A percentile compares a stretch with the other conserved stretches of the same genome.
phyloP scores from a whole-genome alignment of 805 yeast species.

The Yamadazyma olivae region DNA sequence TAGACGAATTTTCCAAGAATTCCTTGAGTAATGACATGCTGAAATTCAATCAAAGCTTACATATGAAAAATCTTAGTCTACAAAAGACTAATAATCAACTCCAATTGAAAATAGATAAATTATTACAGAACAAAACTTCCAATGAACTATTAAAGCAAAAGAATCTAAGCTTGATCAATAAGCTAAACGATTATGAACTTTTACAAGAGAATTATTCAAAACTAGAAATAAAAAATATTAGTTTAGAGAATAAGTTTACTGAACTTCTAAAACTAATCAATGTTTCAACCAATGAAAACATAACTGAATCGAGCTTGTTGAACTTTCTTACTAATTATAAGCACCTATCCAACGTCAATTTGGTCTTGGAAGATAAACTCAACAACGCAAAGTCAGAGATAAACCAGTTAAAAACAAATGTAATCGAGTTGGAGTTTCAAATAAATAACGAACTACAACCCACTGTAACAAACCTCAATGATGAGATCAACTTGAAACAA shows the following conservation, averaged over 20 bases:
- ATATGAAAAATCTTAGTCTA: conserved; percentile 28
- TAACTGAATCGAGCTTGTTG: conserved; percentile 12
- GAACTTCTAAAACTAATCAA: conserved; percentile 39
- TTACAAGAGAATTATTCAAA: conserved; percentile 45
- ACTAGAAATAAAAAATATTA: conserved; percentile 48
- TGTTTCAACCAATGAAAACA: not conserved
- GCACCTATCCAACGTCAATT: conserved; percentile 25
- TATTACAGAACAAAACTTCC: conserved; percentile 46
- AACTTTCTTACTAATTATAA: conserved; percentile 8
- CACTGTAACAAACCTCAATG: conserved; percentile 9
- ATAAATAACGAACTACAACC: conserved; percentile 13
- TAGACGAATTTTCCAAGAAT: conserved; percentile 15
- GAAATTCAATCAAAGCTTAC: conserved; percentile 17
- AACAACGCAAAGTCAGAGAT: conserved; percentile 18
- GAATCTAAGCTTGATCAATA: conserved; percentile 39
- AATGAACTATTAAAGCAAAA: conserved; percentile 56
- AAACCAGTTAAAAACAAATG: conserved; percentile 15
- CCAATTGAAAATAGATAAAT: conserved; percentile 51
- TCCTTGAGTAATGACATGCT: conserved; percentile 8
- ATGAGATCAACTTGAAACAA: conserved; percentile 12
- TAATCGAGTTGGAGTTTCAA: conserved; percentile 11
- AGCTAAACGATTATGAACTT: conserved; percentile 35
- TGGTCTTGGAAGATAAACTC: conserved; percentile 36
- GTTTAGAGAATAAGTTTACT: conserved; percentile 45
- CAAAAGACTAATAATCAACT: conserved; percentile 51